Percentiles rank a stretch among this genome's conserved stretches.
phyloP scores from a whole-genome alignment of 2,329 filamentous ascomycete genomes.

The Geosmithia flava region DNA sequence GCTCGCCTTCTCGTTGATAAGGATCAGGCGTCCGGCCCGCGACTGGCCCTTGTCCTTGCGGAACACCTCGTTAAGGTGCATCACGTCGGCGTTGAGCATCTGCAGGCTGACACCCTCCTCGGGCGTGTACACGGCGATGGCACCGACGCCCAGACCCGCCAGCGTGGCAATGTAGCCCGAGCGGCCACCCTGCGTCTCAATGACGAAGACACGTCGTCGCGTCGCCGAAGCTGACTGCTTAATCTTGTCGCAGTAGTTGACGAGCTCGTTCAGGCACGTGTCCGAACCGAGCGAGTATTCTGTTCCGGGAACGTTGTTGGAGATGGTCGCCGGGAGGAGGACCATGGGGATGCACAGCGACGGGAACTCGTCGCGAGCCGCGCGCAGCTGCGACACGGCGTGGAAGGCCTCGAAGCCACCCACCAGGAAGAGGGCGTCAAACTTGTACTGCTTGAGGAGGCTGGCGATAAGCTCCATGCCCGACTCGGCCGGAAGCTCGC shows the following conservation, averaged over 20 bases:
- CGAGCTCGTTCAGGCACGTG: constrained; percentile 89
- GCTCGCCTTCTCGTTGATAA: constrained; percentile 93
- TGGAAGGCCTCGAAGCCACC: constrained; percentile 97
- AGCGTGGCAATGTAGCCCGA: constrained; percentile 91
- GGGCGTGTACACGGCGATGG: constrained; percentile 87
- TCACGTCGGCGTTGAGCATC: constrained; percentile 85
- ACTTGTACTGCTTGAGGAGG: constrained; percentile 74
- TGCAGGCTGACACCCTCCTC: constrained; percentile 91
- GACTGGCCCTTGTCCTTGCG: constrained; percentile 74
- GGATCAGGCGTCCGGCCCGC: constrained; percentile 81
- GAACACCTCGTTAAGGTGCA: constrained; percentile 79
- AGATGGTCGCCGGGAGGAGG: constrained; percentile 90
- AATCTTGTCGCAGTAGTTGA: constrained; percentile 93
- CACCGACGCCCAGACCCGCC: constrained; percentile 82
- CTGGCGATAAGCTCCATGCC: constrained; percentile 74
- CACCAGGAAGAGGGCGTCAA: constrained; percentile 84
- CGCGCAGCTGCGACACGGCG: constrained; percentile 74
- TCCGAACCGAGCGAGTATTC: constrained; percentile 96
- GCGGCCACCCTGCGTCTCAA: constrained; percentile 91
- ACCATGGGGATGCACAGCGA: constrained; percentile 88
- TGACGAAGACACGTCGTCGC: constrained; percentile 87
- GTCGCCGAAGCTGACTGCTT: constrained; percentile 93
- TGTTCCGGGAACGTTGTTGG: constrained; percentile 95
- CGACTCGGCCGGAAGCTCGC: constrained; percentile 73
- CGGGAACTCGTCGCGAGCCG: constrained; percentile 65